Percentiles rank a stretch among this genome's conserved stretches.
Evolutionary conservation across 495 filamentous ascomycete genomes (phyloP).

Genomic region (Penicillium bialowiezense): DNA sequence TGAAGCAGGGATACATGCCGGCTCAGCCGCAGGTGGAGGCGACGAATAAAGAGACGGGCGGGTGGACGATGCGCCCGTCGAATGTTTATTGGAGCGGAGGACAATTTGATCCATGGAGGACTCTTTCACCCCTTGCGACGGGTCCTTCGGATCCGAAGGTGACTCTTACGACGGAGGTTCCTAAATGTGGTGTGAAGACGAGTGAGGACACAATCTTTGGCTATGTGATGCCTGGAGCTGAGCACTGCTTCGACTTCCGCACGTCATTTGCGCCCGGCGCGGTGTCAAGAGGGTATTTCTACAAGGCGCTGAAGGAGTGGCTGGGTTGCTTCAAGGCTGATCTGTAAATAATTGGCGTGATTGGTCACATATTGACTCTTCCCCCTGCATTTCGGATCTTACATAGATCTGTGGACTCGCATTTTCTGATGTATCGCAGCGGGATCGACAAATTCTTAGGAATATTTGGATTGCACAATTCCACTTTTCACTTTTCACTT

Average conservation of each 20-base stretch:
- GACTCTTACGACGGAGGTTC: conserved; percentile 37
- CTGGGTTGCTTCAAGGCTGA: conserved; percentile 34
- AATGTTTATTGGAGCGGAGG: conserved; percentile 55
- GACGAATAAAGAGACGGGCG: conserved; percentile 47
- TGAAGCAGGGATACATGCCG: conserved; percentile 44
- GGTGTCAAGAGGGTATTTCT: conserved; percentile 34
- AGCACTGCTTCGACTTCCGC: conserved; percentile 54
- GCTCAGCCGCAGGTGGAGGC: conserved; percentile 30
- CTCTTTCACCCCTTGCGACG: conserved; percentile 45
- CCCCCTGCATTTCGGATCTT: too few relatives aligned
- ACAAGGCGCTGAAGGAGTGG: conserved; percentile 45
- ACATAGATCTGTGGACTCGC: too few relatives aligned
- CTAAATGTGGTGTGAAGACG: conserved; percentile 44
- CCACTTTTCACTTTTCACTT: too few relatives aligned
- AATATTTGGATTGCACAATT: too few relatives aligned
- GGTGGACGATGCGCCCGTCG: conserved; percentile 57
- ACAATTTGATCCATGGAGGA: conserved; percentile 59
- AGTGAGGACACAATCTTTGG: conserved; percentile 45
- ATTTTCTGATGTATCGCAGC: too few relatives aligned
- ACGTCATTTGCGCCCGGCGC: conserved; percentile 24
- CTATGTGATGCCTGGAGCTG: conserved; percentile 43
- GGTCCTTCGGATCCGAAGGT: conserved; percentile 43
- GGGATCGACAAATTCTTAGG: too few relatives aligned
- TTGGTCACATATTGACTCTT: too few relatives aligned
- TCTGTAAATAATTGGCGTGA: not conserved